Percentiles rank a stretch among this genome's conserved stretches.
These are phyloP conservation scores for Stachybotrys echinatus DNA, from an alignment of 2,329 filamentous ascomycete genomes.

Conservation along the genomic window DNA sequence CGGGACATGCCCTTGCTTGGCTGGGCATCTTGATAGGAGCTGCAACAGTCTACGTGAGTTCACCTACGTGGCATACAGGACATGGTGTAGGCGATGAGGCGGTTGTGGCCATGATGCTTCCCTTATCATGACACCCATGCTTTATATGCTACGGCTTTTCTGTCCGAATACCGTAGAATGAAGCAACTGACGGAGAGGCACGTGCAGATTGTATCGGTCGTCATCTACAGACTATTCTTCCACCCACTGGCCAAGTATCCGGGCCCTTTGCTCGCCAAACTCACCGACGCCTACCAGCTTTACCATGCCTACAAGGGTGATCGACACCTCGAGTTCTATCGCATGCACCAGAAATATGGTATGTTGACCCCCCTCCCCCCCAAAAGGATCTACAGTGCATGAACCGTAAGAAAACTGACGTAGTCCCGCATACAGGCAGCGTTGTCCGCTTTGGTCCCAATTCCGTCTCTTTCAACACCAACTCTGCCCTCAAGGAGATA, in stretches of 20 bases:
- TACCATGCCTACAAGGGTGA: slow-evolving; percentile 73
- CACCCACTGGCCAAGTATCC: slow-evolving; percentile 62
- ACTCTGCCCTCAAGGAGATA: slow-evolving; percentile 60
- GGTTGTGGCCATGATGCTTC: too few species aligned
- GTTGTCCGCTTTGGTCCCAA: slow-evolving; percentile 76
- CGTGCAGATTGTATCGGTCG: slow-evolving; percentile 31
- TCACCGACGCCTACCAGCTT: slow-evolving; percentile 60
- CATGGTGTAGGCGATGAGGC: too few species aligned
- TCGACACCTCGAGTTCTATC: slow-evolving; percentile 67
- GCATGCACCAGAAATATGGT: slow-evolving; percentile 68
- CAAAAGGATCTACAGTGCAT: background rate
- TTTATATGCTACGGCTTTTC: too few species aligned
- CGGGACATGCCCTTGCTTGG: slow-evolving; percentile 33
- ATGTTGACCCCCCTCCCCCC: slow-evolving; percentile 12
- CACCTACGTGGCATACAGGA: background rate
- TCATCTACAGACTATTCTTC: slow-evolving; percentile 55
- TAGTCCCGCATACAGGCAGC: slow-evolving; percentile 34
- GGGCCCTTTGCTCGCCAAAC: slow-evolving; percentile 56
- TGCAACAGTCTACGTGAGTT: slow-evolving; percentile 36
- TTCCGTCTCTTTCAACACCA: slow-evolving; percentile 71
- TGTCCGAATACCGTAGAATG: too few species aligned
- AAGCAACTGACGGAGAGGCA: background rate
- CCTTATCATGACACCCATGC: too few species aligned
- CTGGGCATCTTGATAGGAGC: slow-evolving; percentile 29
- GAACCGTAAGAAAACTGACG: background rate